phyloP scores from a whole-genome alignment of 1,284 basidiomycete species.

The Cryptococcus sp. region DNA sequence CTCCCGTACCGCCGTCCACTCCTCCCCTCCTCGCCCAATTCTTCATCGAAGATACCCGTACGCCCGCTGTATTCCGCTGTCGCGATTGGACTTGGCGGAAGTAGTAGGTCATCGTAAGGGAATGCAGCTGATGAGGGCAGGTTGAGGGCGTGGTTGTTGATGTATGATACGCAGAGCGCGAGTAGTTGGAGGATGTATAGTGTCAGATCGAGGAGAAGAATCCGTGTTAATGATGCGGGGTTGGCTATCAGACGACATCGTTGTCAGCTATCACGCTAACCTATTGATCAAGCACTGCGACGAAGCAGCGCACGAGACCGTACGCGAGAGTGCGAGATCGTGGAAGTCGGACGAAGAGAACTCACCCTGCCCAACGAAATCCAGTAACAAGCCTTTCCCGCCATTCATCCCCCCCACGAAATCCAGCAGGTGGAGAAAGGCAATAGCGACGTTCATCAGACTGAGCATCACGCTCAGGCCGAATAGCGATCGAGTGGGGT shows the following conservation, averaged over 20 bases:
- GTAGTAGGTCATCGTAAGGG: slow-evolving; percentile 43
- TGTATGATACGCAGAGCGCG: slow-evolving; percentile 41
- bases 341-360: background rate
- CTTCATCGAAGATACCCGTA: background rate
- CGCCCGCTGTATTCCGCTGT: slow-evolving; percentile 2
- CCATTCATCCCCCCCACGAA: slow-evolving; percentile 34
- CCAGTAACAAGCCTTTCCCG: slow-evolving; percentile 43
- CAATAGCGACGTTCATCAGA: slow-evolving; percentile 34
- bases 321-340: background rate
- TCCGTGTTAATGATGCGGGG: slow-evolving; percentile 34
- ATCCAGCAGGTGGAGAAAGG: slow-evolving; percentile 43
- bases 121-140: slow-evolving; percentile 29
- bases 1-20: too few relatives aligned
- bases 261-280: background rate
- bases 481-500: slow-evolving; percentile 41
- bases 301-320: too few relatives aligned
- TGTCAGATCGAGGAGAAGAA: slow-evolving; percentile 43
- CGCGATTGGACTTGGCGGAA: slow-evolving; percentile 31
- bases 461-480: slow-evolving; percentile 33
- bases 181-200: slow-evolving; percentile 42
- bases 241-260: slow-evolving; percentile 22
- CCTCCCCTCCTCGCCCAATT: too few relatives aligned
- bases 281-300: background rate
- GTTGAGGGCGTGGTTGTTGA: slow-evolving; percentile 29
- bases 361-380: slow-evolving; percentile 51